These are phyloP conservation scores for Solanum medicagineum DNA, from an alignment of 257 asterid species.

Conservation along the genomic window DNA sequence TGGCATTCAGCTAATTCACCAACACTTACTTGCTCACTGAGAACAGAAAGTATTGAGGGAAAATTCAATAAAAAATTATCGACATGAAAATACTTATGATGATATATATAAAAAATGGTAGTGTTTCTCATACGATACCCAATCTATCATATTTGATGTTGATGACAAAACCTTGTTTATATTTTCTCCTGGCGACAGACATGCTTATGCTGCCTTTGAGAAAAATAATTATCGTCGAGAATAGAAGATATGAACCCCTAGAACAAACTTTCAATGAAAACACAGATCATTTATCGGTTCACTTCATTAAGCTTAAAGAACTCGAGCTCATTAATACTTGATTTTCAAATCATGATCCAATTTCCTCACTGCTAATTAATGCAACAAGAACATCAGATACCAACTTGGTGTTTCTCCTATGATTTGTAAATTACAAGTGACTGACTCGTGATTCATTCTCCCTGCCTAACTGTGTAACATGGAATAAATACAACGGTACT, in stretches of 20 bases:
- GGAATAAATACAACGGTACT: neutral
- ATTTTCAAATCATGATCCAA: neutral
- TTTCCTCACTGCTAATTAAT: neutral
- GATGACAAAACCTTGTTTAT: neutral
- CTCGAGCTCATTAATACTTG: neutral
- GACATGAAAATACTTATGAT: neutral
- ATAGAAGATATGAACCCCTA: neutral
- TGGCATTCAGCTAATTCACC: slow-evolving; percentile 26
- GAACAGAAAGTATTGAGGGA: neutral
- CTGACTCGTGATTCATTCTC: neutral
- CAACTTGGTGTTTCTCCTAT: neutral
- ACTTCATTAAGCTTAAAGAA: neutral
- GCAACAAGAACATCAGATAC: neutral
- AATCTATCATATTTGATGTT: neutral
- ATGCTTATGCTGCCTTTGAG: neutral
- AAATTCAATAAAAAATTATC: neutral
- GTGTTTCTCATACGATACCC: neutral
- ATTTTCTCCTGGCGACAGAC: neutral
- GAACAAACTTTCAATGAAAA: neutral
- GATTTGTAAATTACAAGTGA: neutral
- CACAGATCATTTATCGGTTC: neutral
- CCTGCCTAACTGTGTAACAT: neutral
- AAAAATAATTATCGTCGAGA: neutral
- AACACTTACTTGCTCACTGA: slow-evolving; percentile 40
- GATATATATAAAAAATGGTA: neutral